phyloP scores from a whole-genome alignment of 202 grass and related monocot species.

The Hordeum pubiflorum region DNA sequence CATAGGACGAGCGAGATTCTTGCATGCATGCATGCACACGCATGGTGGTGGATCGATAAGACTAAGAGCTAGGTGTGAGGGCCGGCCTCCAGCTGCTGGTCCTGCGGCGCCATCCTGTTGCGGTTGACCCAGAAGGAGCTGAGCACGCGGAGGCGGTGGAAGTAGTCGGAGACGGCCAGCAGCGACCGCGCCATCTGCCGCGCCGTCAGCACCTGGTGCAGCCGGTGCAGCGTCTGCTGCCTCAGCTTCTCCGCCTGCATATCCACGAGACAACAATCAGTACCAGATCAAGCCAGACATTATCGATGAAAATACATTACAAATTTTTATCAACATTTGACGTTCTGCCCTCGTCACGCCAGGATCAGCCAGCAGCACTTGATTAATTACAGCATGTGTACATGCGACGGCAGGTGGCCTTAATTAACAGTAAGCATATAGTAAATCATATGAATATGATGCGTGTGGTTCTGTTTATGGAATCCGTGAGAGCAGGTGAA shows the following conservation, averaged over 20 bases:
- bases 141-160: slow-evolving; percentile 73
- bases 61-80: slow-evolving; percentile 15
- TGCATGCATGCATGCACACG: neutral
- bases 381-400: neutral
- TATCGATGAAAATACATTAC: neutral
- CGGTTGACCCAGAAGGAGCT: slow-evolving; percentile 81
- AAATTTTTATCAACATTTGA: neutral
- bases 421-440: neutral
- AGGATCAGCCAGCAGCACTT: neutral
- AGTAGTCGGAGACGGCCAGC: slow-evolving; percentile 72
- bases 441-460: neutral
- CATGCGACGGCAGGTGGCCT: neutral
- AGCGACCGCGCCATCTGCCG: slow-evolving; percentile 83
- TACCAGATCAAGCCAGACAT: neutral
- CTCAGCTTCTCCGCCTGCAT: slow-evolving; percentile 84
- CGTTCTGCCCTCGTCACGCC: slow-evolving; percentile 4
- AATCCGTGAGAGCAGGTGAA: slow-evolving; percentile 30
- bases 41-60: neutral
- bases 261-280: neutral
- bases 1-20: neutral
- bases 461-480: too few relatives aligned
- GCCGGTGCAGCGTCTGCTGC: slow-evolving; percentile 72
- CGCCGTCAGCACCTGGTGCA: slow-evolving; percentile 74
- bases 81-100: slow-evolving; percentile 13
- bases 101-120: slow-evolving; percentile 35